phyloP scores from a whole-genome alignment of 1,139 yeast genomes.

The Candida sojae region DNA sequence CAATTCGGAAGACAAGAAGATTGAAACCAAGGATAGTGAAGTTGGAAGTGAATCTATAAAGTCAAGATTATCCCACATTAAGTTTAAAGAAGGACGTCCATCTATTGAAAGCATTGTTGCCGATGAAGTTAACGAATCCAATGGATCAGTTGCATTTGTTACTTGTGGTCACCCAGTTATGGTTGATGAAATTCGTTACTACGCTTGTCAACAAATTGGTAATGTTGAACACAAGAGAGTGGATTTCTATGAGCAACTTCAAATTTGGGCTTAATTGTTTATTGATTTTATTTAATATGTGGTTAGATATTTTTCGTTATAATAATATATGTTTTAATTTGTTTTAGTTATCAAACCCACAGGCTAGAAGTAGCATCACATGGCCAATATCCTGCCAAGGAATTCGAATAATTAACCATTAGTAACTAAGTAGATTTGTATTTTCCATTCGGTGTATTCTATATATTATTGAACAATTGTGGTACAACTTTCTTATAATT shows the following conservation, averaged over 20 bases:
- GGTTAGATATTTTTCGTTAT: no score
- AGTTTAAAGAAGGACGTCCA: conserved; percentile 34
- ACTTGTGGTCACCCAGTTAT: conserved; percentile 51
- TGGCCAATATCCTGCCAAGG: no score
- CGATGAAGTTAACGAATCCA: conserved; percentile 29
- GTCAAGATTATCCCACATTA: conserved; percentile 23
- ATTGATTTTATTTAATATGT: no score
- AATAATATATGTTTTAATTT: no score
- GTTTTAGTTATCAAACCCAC: no score
- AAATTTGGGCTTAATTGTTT: conserved; percentile 7
- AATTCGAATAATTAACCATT: no score
- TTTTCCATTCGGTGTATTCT: no score
- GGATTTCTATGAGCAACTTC: conserved; percentile 11
- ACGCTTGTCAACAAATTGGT: conserved; percentile 26
- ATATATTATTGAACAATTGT: no score
- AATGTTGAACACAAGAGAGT: conserved; percentile 17
- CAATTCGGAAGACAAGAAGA: neutral
- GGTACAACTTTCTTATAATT: no score
- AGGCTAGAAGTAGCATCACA: no score
- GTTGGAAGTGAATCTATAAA: conserved; percentile 19
- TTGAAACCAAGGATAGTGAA: conserved; percentile 5
- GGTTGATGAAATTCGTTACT: conserved; percentile 48
- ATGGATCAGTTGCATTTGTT: conserved; percentile 44
- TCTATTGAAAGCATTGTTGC: conserved; percentile 22
- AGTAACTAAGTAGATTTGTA: no score